These are phyloP conservation scores for Apiospora malaysiana DNA, from an alignment of 2,329 filamentous ascomycete genomes.

Conservation along the genomic window DNA sequence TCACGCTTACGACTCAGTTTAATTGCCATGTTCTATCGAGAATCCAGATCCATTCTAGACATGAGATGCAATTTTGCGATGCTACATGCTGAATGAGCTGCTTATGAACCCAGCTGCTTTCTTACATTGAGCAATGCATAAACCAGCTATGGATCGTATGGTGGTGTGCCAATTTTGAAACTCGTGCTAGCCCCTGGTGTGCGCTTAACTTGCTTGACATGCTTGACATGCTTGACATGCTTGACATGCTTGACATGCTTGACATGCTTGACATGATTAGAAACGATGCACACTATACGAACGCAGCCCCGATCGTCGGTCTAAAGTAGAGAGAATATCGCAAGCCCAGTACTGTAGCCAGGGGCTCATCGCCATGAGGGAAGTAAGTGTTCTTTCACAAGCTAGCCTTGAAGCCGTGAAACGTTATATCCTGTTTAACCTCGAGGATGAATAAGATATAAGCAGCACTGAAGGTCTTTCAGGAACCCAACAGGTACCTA, in stretches of 20 bases:
- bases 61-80: conserved; percentile 18
- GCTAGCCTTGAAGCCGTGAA: no score
- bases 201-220: conserved; percentile 5
- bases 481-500: no score
- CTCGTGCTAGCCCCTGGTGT: neutral
- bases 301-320: neutral
- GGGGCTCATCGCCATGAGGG: no score
- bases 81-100: conserved; percentile 3
- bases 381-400: no score
- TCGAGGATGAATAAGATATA: no score
- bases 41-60: conserved; percentile 1
- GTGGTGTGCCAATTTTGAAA: conserved; percentile 12
- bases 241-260: no score
- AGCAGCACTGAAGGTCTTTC: no score
- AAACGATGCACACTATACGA: neutral
- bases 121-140: neutral
- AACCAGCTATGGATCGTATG: conserved; percentile 2
- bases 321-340: neutral
- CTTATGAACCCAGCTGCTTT: neutral
- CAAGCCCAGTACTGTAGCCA: no score
- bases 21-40: conserved; percentile 16
- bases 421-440: no score
- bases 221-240: no score
- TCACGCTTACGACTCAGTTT: conserved; percentile 8
- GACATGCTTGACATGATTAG: conserved; percentile 8